Base-by-base conservation (phyloP, 495 filamentous ascomycete species). In the Aspergillus baeticus region DNA sequence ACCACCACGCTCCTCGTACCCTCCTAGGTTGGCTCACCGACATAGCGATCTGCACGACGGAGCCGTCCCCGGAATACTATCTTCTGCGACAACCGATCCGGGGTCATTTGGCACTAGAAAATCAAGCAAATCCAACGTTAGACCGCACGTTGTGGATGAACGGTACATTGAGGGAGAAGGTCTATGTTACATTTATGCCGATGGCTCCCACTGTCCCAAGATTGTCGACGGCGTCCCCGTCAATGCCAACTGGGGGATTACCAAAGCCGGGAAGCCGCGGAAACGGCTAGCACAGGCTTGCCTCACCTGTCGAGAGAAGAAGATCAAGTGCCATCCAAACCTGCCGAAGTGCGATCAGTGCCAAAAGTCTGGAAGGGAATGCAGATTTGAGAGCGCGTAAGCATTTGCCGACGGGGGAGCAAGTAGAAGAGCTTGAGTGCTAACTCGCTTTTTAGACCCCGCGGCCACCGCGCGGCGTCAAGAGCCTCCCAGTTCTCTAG, bases 251-350 rank as follows among this genome's bases (percentile, higher is more conserved):
- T 96, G 92, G 92, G 91, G 92, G 1, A 82, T 95, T 21, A 96
- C 92, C 20, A 96, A 96, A 67, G 92, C 91, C 3, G 91, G 91
- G 10, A 96, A 93, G 68, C 90, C 92, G 31, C 82, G 92, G 59
- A 96, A 96, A 69, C 80, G 92, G 42, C 77, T 96, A 14, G 91
- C 91, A 29, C 90, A 94, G 59, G 92, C 92, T 14, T 96, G 92
- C 64, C 78, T 93, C 47, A 92, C 89, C 10, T 96, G 92, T 68
- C 84, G 92, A 26, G 91, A 96, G 71, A 96, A 96, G 83, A 96
- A 96, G 77, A 94, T 96, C 75, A 96, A 94, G 69, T 96, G 92
- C 62, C 91, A 96, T 55, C 92, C 91, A 6, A 91, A 90, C 58
- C 84, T 85, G 53, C 88, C 88, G 29, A 87, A 88, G 55, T 96